Percentiles rank a stretch among this genome's conserved stretches.
phyloP scores from a whole-genome alignment of 352 stramenopile species.

The Pythium dissotocum region DNA sequence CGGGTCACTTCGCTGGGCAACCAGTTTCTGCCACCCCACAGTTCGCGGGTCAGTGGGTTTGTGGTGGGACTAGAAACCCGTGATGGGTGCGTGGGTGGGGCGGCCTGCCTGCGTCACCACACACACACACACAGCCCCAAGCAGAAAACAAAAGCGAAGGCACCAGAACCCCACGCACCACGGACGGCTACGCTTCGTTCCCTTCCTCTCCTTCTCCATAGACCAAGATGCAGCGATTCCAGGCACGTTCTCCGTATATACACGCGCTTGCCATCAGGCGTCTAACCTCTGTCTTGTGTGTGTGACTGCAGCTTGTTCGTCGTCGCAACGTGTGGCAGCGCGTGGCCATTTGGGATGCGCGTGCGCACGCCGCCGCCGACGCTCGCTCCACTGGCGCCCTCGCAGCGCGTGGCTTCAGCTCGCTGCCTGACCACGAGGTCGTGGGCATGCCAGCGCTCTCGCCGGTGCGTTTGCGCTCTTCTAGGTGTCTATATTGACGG shows the following conservation, averaged over 20 bases:
- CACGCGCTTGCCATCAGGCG: background rate
- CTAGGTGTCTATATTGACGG: too few relatives aligned
- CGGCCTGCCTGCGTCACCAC: conserved; percentile 30
- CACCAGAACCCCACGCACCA: conserved; percentile 4
- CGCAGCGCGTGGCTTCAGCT: conserved; percentile 46
- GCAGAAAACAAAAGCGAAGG: conserved; percentile 21
- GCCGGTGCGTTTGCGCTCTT: conserved; percentile 32
- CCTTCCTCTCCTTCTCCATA: conserved; percentile 12
- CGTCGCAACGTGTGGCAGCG: conserved; percentile 65
- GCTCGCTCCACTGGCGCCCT: conserved; percentile 25
- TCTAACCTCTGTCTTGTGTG: background rate
- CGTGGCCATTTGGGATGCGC: conserved; percentile 46
- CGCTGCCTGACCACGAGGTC: conserved; percentile 74
- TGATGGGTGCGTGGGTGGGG: conserved; percentile 11
- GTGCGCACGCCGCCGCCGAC: conserved; percentile 28
- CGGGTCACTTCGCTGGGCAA: background rate
- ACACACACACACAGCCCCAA: conserved; percentile 19
- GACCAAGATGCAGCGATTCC: conserved; percentile 60
- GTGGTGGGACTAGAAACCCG: background rate
- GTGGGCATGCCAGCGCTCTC: conserved; percentile 74
- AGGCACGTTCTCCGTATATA: conserved; percentile 32
- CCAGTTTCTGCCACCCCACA: background rate
- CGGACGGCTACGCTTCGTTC: background rate
- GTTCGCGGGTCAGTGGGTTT: background rate
- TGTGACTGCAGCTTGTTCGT: conserved; percentile 43